These are phyloP conservation scores for Penicillium oxalicum DNA, from an alignment of 2,329 filamentous ascomycete species.

Conservation along the genomic window DNA sequence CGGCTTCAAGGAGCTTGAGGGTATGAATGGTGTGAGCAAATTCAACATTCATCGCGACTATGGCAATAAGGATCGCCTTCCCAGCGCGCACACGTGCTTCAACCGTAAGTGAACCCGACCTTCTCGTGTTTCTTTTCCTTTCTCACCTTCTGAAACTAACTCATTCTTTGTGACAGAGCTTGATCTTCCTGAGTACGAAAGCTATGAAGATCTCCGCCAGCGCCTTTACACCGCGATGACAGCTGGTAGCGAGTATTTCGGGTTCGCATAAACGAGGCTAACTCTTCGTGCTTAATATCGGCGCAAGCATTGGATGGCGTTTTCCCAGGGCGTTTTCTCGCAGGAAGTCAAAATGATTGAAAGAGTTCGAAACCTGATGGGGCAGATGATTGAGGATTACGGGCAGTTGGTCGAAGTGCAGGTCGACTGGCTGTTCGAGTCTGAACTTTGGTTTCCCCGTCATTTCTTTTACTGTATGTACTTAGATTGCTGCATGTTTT, in stretches of 20 bases:
- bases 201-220: constrained; percentile 80
- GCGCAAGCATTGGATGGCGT: constrained; percentile 35
- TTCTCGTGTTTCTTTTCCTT: background rate
- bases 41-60: constrained; percentile 99
- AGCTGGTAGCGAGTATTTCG: constrained; percentile 94
- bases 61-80: constrained; percentile 89
- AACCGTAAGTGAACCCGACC: constrained; percentile 67
- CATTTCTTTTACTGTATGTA: constrained; percentile 13
- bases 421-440: constrained; percentile 26
- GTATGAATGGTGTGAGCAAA: constrained; percentile 95
- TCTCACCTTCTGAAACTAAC: constrained; percentile 10
- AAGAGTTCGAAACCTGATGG: background rate
- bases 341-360: constrained; percentile 1
- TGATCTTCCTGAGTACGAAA: constrained; percentile 96
- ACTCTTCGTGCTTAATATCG: constrained; percentile 17
- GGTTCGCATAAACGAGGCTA: constrained; percentile 66
- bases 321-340: constrained; percentile 18
- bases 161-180: constrained; percentile 61
- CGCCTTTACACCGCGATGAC: constrained; percentile 94
- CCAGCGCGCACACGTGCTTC: constrained; percentile 97
- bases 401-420: constrained; percentile 36
- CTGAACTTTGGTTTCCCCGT: constrained; percentile 5
- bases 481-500: constrained; percentile 19
- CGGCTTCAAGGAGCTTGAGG: constrained; percentile 97
- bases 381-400: constrained; percentile 10